Evolutionary conservation across 202 grass and related monocot species (phyloP).

Genomic region (Carex arenaria): DNA sequence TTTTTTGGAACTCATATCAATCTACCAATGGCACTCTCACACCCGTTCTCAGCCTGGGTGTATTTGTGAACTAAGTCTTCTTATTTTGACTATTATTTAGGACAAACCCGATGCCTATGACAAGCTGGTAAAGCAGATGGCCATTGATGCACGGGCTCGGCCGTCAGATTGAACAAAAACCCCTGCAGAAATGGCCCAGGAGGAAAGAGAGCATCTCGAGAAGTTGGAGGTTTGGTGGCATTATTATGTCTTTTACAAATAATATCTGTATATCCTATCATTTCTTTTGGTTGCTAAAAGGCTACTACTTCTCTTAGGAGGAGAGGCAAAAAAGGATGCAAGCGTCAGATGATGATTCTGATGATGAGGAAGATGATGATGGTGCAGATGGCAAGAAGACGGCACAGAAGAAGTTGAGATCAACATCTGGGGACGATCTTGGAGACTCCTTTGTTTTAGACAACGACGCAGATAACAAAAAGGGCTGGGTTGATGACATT

Average conservation of each 20-base stretch:
- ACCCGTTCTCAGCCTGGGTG: too few species aligned
- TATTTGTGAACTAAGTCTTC: neutral
- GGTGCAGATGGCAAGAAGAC: slow-evolving; percentile 11
- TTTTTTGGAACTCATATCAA: neutral
- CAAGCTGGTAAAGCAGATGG: slow-evolving; percentile 92
- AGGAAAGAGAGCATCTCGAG: slow-evolving; percentile 87
- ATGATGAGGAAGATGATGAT: slow-evolving; percentile 35
- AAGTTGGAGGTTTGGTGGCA: slow-evolving; percentile 65
- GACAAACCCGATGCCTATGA: slow-evolving; percentile 66
- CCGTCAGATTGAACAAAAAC: slow-evolving; percentile 89
- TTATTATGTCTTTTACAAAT: slow-evolving; percentile 5
- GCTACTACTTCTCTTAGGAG: slow-evolving; percentile 29
- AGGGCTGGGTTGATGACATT: slow-evolving; percentile 63
- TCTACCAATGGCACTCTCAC: too few species aligned
- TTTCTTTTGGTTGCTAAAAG: slow-evolving; percentile 10
- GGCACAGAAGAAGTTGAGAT: slow-evolving; percentile 46
- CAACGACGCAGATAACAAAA: slow-evolving; percentile 36
- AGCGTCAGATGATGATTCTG: slow-evolving; percentile 42
- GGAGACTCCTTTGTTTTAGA: slow-evolving; percentile 66
- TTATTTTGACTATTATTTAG: slow-evolving; percentile 27
- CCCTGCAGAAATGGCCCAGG: slow-evolving; percentile 83
- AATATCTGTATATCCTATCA: slow-evolving; percentile 1
- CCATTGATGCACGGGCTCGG: slow-evolving; percentile 70
- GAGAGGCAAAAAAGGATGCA: slow-evolving; percentile 80
- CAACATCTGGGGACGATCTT: slow-evolving; percentile 89